Evolutionary conservation across 208 protist species (phyloP).

Genomic region (Endotrypanum monterogeii): DNA sequence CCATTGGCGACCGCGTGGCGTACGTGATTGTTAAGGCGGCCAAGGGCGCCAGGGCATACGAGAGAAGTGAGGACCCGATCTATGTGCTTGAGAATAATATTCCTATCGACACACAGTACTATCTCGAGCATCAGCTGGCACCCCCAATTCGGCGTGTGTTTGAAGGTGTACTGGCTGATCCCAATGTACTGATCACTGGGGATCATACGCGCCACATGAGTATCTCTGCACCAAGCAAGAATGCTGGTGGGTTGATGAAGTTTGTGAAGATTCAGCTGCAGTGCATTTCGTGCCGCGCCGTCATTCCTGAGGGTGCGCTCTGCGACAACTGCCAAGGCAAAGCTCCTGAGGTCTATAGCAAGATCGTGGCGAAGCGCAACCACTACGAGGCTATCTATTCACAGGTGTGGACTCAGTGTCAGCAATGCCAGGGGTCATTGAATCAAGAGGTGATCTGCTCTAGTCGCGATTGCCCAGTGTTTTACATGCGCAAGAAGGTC

Average conservation of each 20-base stretch:
- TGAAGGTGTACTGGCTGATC: constrained; percentile 97
- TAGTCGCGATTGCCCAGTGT: constrained; percentile 99
- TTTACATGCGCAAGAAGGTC: constrained; percentile 99
- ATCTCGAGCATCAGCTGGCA: constrained; percentile 88
- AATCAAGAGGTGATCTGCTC: constrained; percentile 97
- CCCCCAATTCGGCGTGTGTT: constrained; percentile 87
- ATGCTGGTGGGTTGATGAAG: constrained; percentile 95
- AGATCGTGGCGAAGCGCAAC: constrained; percentile 89
- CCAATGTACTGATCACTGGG: constrained; percentile 89
- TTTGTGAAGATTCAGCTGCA: constrained; percentile 96
- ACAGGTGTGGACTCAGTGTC: constrained; percentile 99
- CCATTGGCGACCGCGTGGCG: constrained; percentile 82
- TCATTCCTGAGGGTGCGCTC: constrained; percentile 85
- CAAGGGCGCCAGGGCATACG: constrained; percentile 95
- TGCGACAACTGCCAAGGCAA: constrained; percentile 91
- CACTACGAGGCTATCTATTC: constrained; percentile 96
- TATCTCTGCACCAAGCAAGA: constrained; percentile 93
- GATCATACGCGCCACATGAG: constrained; percentile 98
- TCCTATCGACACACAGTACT: constrained; percentile 88
- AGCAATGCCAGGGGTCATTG: constrained; percentile 98
- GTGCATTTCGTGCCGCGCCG: constrained; percentile 95
- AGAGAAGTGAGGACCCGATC: constrained; percentile 99
- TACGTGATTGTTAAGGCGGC: constrained; percentile 86
- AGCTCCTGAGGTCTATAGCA: constrained; percentile 94
- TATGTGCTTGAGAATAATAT: constrained; percentile 95